Evolutionary conservation across 345 rosid genomes (phyloP), one percentile per base, ranked within the genome.

Genomic region (Viola odorata): DNA sequence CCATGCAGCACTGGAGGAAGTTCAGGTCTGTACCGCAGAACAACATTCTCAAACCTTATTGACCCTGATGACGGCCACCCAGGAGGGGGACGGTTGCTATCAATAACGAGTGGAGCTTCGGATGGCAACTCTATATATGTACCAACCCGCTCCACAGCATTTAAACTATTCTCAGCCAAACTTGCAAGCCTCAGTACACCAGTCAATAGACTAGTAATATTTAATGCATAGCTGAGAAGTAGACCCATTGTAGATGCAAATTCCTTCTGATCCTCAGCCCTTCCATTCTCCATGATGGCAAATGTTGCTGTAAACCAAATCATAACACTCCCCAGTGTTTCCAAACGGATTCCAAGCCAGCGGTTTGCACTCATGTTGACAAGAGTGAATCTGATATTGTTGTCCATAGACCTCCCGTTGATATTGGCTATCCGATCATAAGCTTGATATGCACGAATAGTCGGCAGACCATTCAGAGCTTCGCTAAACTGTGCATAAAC

Each of bases 41-140:
- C 85, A 72, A 88, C 97, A 63, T 86, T 89, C 72, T 88, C 95
- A 57, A 94, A 94, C 75, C 76, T 86, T 41, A 94, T 86, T 38
- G 95, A 80, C 61, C 99, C 99, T 39, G 99, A 88, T 50, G 99
- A 94, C 51, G 99, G 99, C 99, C 99, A 94, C 53, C 83, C 97
- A 2, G 97, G 96, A 76, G 99, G 97, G 17, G 99, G 99, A 7
- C 96, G 92, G 74, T 85, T 88, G 68, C 69, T 82, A 77, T 94
- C 92, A 61, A 90, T 73, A 58, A 90, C 40, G 45, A 75, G 76
- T 39, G 96, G 95, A 67, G 97, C 97, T 75, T 94, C 99, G 37
- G 95, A 82, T 63, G 95, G 92, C 76, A 80, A 72, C 62, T 94
- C 99, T 50, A 94, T 75, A 51, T 94, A 94, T 12, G 79, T 83